Conservation (phyloP, 805 yeast genomes). For the Sungouiella blattae region DNA sequence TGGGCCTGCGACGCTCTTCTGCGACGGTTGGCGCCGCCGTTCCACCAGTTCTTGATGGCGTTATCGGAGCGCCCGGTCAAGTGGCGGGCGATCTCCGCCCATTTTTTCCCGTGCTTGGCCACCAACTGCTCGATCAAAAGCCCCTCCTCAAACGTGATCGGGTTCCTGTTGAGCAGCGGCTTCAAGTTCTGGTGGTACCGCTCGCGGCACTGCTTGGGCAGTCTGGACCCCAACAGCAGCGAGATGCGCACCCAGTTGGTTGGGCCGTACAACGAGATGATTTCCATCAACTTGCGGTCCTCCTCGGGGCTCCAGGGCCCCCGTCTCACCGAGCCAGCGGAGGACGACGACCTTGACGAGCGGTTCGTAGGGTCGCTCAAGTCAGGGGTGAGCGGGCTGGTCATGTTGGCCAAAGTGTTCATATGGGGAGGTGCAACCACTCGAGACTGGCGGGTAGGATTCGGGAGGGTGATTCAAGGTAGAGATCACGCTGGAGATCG, state of each 20-base stretch:
- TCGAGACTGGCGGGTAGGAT: too few relatives aligned
- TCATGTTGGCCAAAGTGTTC: too few relatives aligned
- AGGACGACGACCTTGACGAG: too few relatives aligned
- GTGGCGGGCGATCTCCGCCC: constrained; percentile 93
- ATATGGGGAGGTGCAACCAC: too few relatives aligned
- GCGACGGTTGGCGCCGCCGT: constrained; percentile 85
- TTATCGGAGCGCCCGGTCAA: constrained; percentile 85
- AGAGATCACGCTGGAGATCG: too few relatives aligned
- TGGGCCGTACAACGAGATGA: constrained; percentile 71
- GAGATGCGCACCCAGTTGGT: constrained; percentile 88
- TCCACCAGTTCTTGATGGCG: constrained; percentile 95
- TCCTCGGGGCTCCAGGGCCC: constrained; percentile 94
- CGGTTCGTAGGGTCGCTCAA: too few relatives aligned
- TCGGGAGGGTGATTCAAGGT: too few relatives aligned
- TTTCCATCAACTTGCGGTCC: constrained; percentile 66
- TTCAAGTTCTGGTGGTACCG: constrained; percentile 88
- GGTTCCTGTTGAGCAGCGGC: constrained; percentile 76
- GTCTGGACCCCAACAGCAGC: constrained; percentile 65
- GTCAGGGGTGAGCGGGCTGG: too few relatives aligned
- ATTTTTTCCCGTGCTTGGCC: constrained; percentile 73
- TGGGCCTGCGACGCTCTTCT: constrained; percentile 45
- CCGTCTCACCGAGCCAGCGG: constrained; percentile 38
- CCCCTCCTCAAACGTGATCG: constrained; percentile 85
- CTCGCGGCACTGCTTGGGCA: constrained; percentile 91
- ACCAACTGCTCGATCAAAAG: constrained; percentile 76